Evolutionary conservation across 176 grass and related monocot genomes (phyloP).

Genomic region (Tillandsia fasciculata): DNA sequence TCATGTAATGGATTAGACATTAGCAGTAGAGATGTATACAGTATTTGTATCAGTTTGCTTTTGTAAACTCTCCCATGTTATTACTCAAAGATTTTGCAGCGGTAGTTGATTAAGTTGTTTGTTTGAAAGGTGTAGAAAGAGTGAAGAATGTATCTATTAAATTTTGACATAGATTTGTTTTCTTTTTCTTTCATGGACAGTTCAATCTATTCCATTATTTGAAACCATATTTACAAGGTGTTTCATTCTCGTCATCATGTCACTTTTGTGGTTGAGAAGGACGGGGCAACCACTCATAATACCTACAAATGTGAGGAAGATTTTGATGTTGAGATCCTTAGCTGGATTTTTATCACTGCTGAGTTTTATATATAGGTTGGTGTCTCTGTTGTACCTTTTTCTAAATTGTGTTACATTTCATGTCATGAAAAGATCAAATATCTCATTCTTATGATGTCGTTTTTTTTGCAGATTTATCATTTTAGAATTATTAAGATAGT

Average conservation of each 20-base stretch:
- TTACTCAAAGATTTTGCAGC: background rate
- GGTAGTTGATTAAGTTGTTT: background rate
- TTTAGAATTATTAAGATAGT: background rate
- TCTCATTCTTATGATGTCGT: background rate
- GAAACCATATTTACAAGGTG: slow-evolving; percentile 25
- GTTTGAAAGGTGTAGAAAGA: background rate
- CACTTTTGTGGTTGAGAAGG: slow-evolving; percentile 18
- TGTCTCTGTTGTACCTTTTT: background rate
- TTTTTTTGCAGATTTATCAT: background rate
- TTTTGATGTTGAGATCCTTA: slow-evolving; percentile 12
- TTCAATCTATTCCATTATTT: slow-evolving; percentile 17
- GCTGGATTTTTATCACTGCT: slow-evolving; percentile 19
- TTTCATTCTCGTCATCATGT: slow-evolving; percentile 13
- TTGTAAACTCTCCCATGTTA: no score
- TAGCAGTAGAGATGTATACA: no score
- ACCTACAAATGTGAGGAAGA: slow-evolving; percentile 14
- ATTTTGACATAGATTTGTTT: background rate
- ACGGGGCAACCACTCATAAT: slow-evolving; percentile 7
- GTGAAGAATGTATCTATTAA: background rate
- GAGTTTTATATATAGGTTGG: slow-evolving; percentile 29
- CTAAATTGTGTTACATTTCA: background rate
- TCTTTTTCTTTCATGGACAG: slow-evolving; percentile 5
- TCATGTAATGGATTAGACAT: no score
- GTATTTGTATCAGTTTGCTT: no score
- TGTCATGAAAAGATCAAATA: background rate